Conservation (phyloP, 2,329 filamentous ascomycete genomes). For the Fusarium sarcochroum region DNA sequence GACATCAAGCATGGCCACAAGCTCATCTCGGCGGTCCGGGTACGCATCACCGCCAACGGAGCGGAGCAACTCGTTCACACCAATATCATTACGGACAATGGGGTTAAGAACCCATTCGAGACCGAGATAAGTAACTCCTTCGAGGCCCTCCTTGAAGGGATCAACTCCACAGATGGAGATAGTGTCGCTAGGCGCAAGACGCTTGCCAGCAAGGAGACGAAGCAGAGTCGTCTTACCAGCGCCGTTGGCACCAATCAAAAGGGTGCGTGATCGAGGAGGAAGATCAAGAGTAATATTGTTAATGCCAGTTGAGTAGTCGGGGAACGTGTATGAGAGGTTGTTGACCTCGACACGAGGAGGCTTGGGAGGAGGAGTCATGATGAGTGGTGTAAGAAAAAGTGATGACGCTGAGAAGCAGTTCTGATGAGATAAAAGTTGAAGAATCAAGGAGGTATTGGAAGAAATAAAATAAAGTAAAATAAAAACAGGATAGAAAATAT, state of each 20-base stretch:
- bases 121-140: slow-evolving; percentile 96
- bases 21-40: slow-evolving; percentile 85
- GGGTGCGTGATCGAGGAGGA: slow-evolving; percentile 85
- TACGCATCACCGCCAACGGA: slow-evolving; percentile 91
- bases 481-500: background rate
- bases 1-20: slow-evolving; percentile 90
- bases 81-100: slow-evolving; percentile 95
- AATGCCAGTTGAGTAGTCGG: slow-evolving; percentile 85
- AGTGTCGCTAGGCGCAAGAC: slow-evolving; percentile 82
- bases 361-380: slow-evolving; percentile 49
- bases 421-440: background rate
- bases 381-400: slow-evolving; percentile 1
- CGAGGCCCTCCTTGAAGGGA: slow-evolving; percentile 89
- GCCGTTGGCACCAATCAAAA: slow-evolving; percentile 96
- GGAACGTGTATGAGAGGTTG: slow-evolving; percentile 89
- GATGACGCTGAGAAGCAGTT: slow-evolving; percentile 14
- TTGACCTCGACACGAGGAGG: slow-evolving; percentile 78
- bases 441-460: background rate
- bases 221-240: slow-evolving; percentile 98
- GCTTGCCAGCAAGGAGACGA: slow-evolving; percentile 93
- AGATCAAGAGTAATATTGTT: slow-evolving; percentile 80
- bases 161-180: slow-evolving; percentile 87
- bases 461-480: background rate
- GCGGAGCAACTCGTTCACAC: slow-evolving; percentile 85
- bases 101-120: slow-evolving; percentile 98